Base-by-base conservation (phyloP, 306 rosid species). In the Prunus dulcis region DNA sequence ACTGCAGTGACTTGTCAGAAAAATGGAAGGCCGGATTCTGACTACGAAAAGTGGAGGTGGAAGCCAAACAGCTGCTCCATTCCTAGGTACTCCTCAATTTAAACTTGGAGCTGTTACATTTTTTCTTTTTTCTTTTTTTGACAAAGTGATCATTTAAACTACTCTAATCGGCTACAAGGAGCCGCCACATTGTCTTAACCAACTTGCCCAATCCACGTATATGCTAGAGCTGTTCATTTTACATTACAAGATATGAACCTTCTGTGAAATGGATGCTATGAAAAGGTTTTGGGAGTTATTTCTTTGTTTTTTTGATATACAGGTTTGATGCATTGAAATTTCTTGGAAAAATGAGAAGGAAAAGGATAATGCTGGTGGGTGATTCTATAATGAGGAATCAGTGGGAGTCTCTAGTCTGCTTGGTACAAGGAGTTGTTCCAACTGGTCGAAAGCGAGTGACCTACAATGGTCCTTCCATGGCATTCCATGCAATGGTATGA, bases 361-460 rank as follows among this genome's bases (percentile, higher is more conserved):
- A 92, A 81, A 89, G 98, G 76, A 89, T 95, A 82, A 87, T 95
- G 97, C 69, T 95, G 79, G 98, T 95, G 71, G 98, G 98, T 43
- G 98, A 95, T 86, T 95, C 98, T 70, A 95, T 95, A 76, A 89
- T 90, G 91, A 92, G 98, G 79, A 95, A 95, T 78, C 98, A 95
- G 71, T 95, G 98, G 98, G 98, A 95, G 74, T 95, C 97, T 77
- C 97, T 95, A 5, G 97, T 92, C 49, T 95, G 97, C 78, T 86
- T 92, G 50, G 91, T 95, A 53, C 96, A 95, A 82, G 97, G 97
- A 84, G 97, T 92, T 67, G 82, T 95, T 63, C 96, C 98, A 46
- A 88, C 90, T 20, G 89, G 79, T 70, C 80, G 86, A 58, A 95
- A 95, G 78, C 89, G 51, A 58, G 97, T 95, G 28, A 83, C 89